Evolutionary conservation across 1,284 basidiomycete species (phyloP), one percentile per base, ranked within the genome.

Genomic region (Boletus holoroseus): DNA sequence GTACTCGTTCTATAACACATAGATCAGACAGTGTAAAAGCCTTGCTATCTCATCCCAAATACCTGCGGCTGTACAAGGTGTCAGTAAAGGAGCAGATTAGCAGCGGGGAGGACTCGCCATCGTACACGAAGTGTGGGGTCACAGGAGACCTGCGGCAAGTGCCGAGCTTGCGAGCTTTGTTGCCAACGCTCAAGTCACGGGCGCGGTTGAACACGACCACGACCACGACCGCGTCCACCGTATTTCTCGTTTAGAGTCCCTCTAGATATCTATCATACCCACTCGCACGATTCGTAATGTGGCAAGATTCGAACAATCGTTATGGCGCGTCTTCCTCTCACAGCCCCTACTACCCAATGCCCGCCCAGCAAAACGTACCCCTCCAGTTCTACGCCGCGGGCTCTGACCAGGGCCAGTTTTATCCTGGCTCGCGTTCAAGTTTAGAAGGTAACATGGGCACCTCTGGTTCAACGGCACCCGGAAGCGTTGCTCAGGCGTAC

Each of bases 331-430:
- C 74, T 27, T 77, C 82, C 27, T 78, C 83, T 0, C 79, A 81
- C 55, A 73, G 69, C 50, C 62, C 73, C 22, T 84, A 84, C 62
- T 86, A 85, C 63, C 67, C 74, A 18, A 72, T 75, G 32, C 71
- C 66, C 41, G 56, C 69, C 32, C 71, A 75, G 31, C 77, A 77
- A 58, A 77, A 76, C 11, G 71, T 75, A n/a, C 81, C 83, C 28
- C 76, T 89, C 22, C 85, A 89, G 65, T 89, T 89, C 70, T 89
- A 89, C 48, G 79, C 80, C 8, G 70, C 75, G 13, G 70, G 71
- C 51, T 67, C 73, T 3, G 78, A 80, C 58, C 71, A 74, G 45
- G 76, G 72, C 60, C 69, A 72, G 37, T 87, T 85, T 65, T 88
- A 87, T 66, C 75, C 79, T 31, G 78, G 81, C 45, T 80, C 85